Conservation (phyloP, 2,329 filamentous ascomycete genomes). For the Ascochyta clinopodiicola region DNA sequence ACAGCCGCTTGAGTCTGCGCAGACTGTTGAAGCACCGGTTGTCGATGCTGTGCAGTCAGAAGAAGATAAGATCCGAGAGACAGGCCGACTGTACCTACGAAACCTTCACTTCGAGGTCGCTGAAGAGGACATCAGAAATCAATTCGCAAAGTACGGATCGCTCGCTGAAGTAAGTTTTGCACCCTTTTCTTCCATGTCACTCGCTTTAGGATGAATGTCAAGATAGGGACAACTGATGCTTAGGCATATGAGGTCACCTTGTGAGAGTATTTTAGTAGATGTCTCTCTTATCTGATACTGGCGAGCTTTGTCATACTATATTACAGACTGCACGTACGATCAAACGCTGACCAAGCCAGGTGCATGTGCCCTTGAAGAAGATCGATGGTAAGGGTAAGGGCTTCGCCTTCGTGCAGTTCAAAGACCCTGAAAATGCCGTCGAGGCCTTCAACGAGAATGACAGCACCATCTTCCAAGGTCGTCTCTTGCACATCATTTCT, state of each 20-base stretch:
- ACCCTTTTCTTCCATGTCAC: constrained; percentile 26
- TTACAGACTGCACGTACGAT: background rate
- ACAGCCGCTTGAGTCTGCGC: constrained; percentile 2
- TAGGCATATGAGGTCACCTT: constrained; percentile 85
- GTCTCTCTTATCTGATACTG: constrained; percentile 84
- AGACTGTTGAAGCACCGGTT: constrained; percentile 7
- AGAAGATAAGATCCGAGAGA: constrained; percentile 71
- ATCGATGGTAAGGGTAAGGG: constrained; percentile 79
- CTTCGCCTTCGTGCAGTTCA: constrained; percentile 85
- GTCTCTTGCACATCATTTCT: constrained; percentile 87
- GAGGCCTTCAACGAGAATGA: constrained; percentile 81
- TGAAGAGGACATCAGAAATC: constrained; percentile 75
- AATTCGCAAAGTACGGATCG: constrained; percentile 75
- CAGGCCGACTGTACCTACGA: constrained; percentile 82
- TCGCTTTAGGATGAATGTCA: constrained; percentile 80
- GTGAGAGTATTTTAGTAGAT: constrained; percentile 99
- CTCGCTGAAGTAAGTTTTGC: constrained; percentile 80
- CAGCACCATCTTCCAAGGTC: constrained; percentile 87
- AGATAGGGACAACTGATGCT: constrained; percentile 99
- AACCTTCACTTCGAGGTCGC: constrained; percentile 84
- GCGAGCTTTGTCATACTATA: constrained; percentile 14
- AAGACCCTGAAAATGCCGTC: constrained; percentile 73
- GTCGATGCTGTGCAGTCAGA: constrained; percentile 51
- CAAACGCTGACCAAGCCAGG: constrained; percentile 60
- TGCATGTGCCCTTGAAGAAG: constrained; percentile 81